Base-by-base conservation (phyloP, 352 stramenopile genomes). In the Globisporangium middletonii region DNA sequence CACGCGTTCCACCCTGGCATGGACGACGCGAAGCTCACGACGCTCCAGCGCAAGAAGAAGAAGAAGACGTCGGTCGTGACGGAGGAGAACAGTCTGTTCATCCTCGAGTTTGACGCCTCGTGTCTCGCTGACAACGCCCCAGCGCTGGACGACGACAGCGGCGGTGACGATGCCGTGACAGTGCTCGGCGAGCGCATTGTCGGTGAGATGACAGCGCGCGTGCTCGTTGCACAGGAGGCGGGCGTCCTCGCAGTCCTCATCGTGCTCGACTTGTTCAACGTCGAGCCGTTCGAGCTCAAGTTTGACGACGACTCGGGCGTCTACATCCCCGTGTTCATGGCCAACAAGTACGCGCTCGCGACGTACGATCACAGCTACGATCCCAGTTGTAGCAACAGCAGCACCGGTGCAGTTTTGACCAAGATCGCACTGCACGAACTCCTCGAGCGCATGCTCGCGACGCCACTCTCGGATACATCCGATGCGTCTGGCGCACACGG, bases 301-400 rank as follows among this genome's bases (percentile, higher is more conserved):
- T 71, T 89, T 19, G 42, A 59, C 1, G 44, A 68, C 1, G 79
- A 86, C 33, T 70, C 75, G 0, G 81, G 81, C 0, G 64, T 91
- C 7, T 91, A 87, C 58, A 74, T 91, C 41, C 81, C 81, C 1
- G 77, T 91, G n/a, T 57, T 91, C 26, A 88, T 88, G 77, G 41
- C 72, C 48, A 72, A 71, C 3, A 68, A 43, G 54, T 55, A 51
- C 50, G 62, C 50, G 23, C 38, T 54, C 37, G 63, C 50, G 50
- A 55, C 50, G 19, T 15, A 19, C 12, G n/a, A 37, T n/a, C 19
- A 30, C 19, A 16, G 15, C 50, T 43, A 44, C 33, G 50, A 37
- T 44, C 19, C 26, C 33, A 27, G 13, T 19, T 23, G 23, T 23
- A 18, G 23, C 18, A 30, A 45, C 35, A 23, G 18, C 19, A 27